phyloP scores from a whole-genome alignment of 2,329 filamentous ascomycete genomes.

The Diaporthe citriasiana region DNA sequence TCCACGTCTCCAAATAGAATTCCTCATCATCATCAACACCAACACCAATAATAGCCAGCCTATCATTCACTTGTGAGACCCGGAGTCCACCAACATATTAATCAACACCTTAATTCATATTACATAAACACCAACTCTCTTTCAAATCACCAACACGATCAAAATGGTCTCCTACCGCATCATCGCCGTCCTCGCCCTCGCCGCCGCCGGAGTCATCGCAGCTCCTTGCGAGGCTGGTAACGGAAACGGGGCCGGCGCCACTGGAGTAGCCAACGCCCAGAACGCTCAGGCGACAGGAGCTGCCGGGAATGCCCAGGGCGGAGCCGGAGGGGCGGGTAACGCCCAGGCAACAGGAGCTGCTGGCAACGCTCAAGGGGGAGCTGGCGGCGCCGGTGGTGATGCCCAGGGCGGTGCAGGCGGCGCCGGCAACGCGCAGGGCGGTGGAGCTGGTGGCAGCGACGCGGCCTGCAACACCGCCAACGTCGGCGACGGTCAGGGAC shows the following conservation, averaged over 20 bases:
- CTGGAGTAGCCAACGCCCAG: constrained; percentile 1
- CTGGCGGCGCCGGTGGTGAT: neutral
- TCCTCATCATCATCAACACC: constrained; percentile 14
- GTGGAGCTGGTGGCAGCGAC: neutral
- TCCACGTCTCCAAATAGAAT: neutral
- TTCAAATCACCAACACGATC: neutral
- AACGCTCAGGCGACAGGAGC: neutral
- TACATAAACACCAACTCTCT: neutral
- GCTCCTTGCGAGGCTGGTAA: constrained; percentile 3
- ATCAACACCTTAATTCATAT: constrained; percentile 6
- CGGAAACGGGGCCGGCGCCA: neutral
- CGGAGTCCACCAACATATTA: constrained; percentile 3
- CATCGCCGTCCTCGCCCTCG: constrained; percentile 12
- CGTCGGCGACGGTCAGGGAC: neutral
- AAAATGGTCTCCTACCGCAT: constrained; percentile 35
- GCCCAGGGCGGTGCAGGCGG: neutral
- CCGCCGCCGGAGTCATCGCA: constrained; percentile 22
- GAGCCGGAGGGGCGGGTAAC: neutral
- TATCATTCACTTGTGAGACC: constrained; percentile 17
- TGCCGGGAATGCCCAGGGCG: neutral
- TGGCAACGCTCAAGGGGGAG: neutral
- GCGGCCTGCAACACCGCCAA: neutral
- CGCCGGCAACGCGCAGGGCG: neutral
- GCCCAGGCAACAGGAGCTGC: no score
- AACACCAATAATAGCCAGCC: neutral